Evolutionary conservation across 2,329 filamentous ascomycete species (phyloP).

Genomic region (Ceratocystis albifundus): DNA sequence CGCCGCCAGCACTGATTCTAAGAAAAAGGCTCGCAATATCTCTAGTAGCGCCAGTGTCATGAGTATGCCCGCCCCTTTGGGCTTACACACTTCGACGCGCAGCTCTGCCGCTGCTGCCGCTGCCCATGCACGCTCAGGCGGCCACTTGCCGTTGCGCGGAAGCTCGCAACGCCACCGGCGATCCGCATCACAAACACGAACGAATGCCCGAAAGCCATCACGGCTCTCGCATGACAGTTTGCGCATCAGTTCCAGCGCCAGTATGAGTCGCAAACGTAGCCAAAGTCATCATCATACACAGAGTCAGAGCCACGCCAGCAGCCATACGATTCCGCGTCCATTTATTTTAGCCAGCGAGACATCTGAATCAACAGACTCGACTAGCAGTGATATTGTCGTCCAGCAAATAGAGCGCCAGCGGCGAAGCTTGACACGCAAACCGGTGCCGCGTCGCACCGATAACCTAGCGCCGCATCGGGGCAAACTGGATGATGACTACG

Average conservation of each 20-base stretch:
- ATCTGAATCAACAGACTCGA: neutral
- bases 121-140: constrained; percentile 16
- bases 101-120: neutral
- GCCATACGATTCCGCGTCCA: neutral
- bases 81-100: neutral
- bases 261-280: neutral
- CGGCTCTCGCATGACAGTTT: constrained; percentile 11
- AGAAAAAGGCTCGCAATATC: neutral
- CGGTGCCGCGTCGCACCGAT: constrained; percentile 1
- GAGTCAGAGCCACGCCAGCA: neutral
- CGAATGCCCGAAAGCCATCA: constrained; percentile 7
- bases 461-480: constrained; percentile 5
- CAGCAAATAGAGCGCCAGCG: constrained; percentile 11
- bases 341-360: constrained; percentile 8
- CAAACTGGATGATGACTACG: neutral
- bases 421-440: constrained; percentile 10
- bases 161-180: constrained; percentile 5
- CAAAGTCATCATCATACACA: neutral
- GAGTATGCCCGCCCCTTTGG: constrained; percentile 15
- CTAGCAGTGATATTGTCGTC: constrained; percentile 16
- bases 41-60: constrained; percentile 14
- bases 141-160: constrained; percentile 6
- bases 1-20: neutral
- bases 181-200: constrained; percentile 1
- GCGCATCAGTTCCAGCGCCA: neutral